Evolutionary conservation across 352 stramenopile genomes (phyloP).

Genomic region (Phytophthora agathidicida): DNA sequence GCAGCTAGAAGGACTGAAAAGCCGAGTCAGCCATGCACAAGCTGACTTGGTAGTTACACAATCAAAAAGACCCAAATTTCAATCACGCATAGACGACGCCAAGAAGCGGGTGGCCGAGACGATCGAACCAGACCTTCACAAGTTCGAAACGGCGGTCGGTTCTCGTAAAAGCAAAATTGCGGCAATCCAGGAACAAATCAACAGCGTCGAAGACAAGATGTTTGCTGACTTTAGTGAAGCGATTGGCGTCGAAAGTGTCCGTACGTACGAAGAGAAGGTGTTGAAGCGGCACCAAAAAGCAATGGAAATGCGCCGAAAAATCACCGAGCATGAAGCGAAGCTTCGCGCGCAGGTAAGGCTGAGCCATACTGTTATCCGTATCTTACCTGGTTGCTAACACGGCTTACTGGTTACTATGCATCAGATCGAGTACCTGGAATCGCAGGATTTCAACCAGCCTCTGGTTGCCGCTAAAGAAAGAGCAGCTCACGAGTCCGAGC

Average conservation of each 20-base stretch:
- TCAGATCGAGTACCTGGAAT: conserved; percentile 67
- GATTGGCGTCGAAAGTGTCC: conserved; percentile 83
- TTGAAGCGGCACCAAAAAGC: conserved; percentile 82
- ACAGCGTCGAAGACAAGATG: conserved; percentile 84
- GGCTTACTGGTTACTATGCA: conserved; percentile 2
- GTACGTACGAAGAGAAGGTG: conserved; percentile 94
- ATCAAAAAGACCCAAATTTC: conserved; percentile 70
- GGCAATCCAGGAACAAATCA: conserved; percentile 64
- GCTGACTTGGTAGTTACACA: conserved; percentile 78
- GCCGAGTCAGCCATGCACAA: conserved; percentile 76
- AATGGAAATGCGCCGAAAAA: conserved; percentile 73
- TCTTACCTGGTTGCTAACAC: conserved; percentile 13
- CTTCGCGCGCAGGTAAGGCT: conserved; percentile 78
- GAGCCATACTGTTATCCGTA: no score
- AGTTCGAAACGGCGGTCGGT: conserved; percentile 55
- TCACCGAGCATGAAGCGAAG: conserved; percentile 85
- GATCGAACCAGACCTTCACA: conserved; percentile 70
- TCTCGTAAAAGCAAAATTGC: conserved; percentile 54
- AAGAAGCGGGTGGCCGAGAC: conserved; percentile 51
- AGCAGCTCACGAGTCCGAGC: conserved; percentile 48
- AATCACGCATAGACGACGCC: conserved; percentile 61
- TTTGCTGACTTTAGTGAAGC: conserved; percentile 83
- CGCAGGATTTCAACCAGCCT: conserved; percentile 67
- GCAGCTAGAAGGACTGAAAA: conserved; percentile 73
- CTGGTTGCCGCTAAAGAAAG: conserved; percentile 55